Conservation (phyloP, 768 basidiomycete species). For the Trametes sanguinea region DNA sequence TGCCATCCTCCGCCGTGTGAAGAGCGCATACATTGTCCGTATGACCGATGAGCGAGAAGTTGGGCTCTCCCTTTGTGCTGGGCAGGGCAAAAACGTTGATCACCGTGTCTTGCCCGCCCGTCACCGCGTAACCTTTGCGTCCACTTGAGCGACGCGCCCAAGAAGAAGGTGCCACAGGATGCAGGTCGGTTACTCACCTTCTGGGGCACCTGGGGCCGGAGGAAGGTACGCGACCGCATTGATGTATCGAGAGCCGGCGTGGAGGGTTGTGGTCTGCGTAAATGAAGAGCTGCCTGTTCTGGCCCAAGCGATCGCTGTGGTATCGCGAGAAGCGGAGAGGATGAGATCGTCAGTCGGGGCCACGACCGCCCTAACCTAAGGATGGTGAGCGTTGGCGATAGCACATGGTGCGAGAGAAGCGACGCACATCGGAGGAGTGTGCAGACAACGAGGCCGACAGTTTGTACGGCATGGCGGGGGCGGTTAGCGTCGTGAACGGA, state of each 20-base stretch:
- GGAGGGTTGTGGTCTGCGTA: conserved; percentile 52
- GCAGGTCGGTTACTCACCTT: conserved; percentile 51
- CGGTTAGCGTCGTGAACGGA: conserved; percentile 15
- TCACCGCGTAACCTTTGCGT: conserved; percentile 69
- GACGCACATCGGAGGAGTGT: conserved; percentile 75
- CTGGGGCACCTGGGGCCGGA: conserved; percentile 65
- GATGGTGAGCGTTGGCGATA: conserved; percentile 26
- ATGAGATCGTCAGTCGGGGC: conserved; percentile 77
- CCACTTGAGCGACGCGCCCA: conserved; percentile 1
- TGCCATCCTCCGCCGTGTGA: conserved; percentile 65
- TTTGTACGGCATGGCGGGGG: conserved; percentile 65
- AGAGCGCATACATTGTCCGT: conserved; percentile 88
- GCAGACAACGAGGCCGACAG: conserved; percentile 70
- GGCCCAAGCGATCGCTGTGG: conserved; percentile 87
- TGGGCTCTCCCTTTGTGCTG: conserved; percentile 67
- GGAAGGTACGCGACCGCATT: conserved; percentile 81
- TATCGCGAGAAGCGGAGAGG: conserved; percentile 90
- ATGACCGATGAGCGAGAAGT: conserved; percentile 85
- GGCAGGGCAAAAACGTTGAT: conserved; percentile 79
- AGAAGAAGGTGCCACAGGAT: conserved; percentile 5
- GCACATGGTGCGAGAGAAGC: conserved; percentile 7
- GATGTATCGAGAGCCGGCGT: conserved; percentile 72
- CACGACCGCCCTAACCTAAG: conserved; percentile 79
- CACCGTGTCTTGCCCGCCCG: conserved; percentile 87
- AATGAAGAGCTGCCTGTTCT: conserved; percentile 55